Conservation (phyloP, 2,329 filamentous ascomycete genomes). For the Diaporthe australafricana region DNA sequence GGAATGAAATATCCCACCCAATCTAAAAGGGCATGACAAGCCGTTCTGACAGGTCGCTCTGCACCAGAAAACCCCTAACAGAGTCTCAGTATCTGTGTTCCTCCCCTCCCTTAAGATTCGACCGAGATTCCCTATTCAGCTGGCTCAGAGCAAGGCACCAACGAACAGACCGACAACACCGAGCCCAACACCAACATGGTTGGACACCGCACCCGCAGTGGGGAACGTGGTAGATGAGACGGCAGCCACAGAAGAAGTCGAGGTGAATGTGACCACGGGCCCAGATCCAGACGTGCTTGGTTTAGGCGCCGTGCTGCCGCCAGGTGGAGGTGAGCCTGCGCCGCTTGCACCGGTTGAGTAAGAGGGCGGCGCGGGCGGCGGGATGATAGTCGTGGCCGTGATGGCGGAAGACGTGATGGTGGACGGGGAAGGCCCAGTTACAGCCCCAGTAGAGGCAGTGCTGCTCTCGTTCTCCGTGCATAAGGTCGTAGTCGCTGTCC, state of each 20-base stretch:
- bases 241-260: conserved; percentile 15
- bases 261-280: background rate
- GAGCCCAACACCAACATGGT: conserved; percentile 48
- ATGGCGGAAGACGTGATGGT: background rate
- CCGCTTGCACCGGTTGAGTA: background rate
- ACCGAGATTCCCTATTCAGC: background rate
- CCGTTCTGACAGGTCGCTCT: background rate
- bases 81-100: background rate
- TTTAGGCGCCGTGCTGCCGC: background rate
- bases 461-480: conserved; percentile 10
- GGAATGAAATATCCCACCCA: too few relatives aligned
- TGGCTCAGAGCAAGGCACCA: conserved; percentile 55
- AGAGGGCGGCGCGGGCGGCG: background rate
- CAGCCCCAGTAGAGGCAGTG: conserved; percentile 3
- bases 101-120: background rate
- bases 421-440: background rate
- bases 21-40: too few relatives aligned
- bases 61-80: background rate
- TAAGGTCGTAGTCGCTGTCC: conserved; percentile 33
- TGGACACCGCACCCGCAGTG: conserved; percentile 43
- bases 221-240: conserved; percentile 8
- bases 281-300: background rate
- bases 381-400: background rate
- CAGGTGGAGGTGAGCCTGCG: background rate
- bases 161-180: conserved; percentile 53